These are phyloP conservation scores for Mycena venus DNA, from an alignment of 768 basidiomycete genomes.

Conservation along the genomic window DNA sequence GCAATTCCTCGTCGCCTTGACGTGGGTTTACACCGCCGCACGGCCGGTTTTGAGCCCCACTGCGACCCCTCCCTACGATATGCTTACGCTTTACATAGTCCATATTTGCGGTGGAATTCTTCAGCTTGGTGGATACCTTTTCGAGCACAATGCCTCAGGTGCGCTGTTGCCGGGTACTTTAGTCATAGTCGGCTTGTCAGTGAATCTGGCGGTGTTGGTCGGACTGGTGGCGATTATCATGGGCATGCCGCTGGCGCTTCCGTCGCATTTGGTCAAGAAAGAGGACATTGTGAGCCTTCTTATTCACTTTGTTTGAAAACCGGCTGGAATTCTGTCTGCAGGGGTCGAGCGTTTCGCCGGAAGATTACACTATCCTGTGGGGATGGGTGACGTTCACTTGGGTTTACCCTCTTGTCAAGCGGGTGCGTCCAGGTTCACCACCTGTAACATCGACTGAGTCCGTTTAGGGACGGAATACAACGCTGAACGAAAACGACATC, in stretches of 20 bases:
- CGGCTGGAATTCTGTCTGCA: constrained; percentile 39
- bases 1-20: constrained; percentile 61
- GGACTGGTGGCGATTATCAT: constrained; percentile 59
- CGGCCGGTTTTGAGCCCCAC: constrained; percentile 67
- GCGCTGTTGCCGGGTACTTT: constrained; percentile 54
- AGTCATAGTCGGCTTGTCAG: constrained; percentile 44
- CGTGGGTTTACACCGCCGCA: constrained; percentile 77
- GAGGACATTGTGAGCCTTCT: constrained; percentile 75
- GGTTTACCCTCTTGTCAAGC: constrained; percentile 75
- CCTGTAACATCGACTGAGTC: neutral
- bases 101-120: constrained; percentile 62
- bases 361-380: constrained; percentile 82
- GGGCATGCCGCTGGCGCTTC: constrained; percentile 77
- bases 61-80: constrained; percentile 72
- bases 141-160: constrained; percentile 54
- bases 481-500: constrained; percentile 78
- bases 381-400: constrained; percentile 82
- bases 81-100: constrained; percentile 69
- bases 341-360: constrained; percentile 72
- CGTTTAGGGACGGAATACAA: constrained; percentile 60
- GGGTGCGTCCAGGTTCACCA: constrained; percentile 43
- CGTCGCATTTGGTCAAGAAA: constrained; percentile 50
- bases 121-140: constrained; percentile 67
- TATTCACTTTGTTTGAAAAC: neutral
- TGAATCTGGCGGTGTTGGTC: constrained; percentile 61